A percentile compares a stretch with the other conserved stretches of the same genome.
These are phyloP conservation scores for Rubroboletus pulcherrimus DNA, from an alignment of 768 basidiomycete genomes.

Conservation along the genomic window DNA sequence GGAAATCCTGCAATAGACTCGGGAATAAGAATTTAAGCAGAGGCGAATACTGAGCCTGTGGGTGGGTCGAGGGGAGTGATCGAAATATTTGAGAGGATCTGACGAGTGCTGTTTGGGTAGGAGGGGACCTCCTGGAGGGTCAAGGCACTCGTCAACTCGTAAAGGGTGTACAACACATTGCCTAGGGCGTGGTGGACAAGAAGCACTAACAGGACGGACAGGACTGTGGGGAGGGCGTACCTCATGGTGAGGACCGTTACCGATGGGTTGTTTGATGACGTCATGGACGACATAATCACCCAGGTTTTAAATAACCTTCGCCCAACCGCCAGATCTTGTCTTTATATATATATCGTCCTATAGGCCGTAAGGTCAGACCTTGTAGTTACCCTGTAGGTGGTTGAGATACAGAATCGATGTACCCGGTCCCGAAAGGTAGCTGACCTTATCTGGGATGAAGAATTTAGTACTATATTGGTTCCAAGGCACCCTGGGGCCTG, in stretches of 20 bases:
- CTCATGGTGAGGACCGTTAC: conserved; percentile 61
- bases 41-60: conserved; percentile 41
- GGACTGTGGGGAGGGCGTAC: conserved; percentile 16
- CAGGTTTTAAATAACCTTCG: conserved; percentile 30
- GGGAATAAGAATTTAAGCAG: conserved; percentile 63
- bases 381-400: conserved; percentile 41
- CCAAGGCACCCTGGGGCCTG: conserved; percentile 16
- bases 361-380: too few relatives aligned
- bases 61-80: conserved; percentile 44
- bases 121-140: conserved; percentile 49
- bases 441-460: conserved; percentile 62
- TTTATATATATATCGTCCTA: too few relatives aligned
- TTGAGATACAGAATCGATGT: not conserved
- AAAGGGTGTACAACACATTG: conserved; percentile 47
- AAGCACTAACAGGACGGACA: not conserved
- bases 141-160: conserved; percentile 55
- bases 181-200: conserved; percentile 31
- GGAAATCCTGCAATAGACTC: conserved; percentile 43
- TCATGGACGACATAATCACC: conserved; percentile 55
- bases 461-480: conserved; percentile 48
- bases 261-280: conserved; percentile 53
- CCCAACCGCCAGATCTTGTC: conserved; percentile 69
- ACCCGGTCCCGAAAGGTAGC: conserved; percentile 10
- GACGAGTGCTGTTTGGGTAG: conserved; percentile 47
- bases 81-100: conserved; percentile 47